Evolutionary conservation across 768 basidiomycete species (phyloP), one percentile per base, ranked within the genome.

Genomic region (Russula abietina): DNA sequence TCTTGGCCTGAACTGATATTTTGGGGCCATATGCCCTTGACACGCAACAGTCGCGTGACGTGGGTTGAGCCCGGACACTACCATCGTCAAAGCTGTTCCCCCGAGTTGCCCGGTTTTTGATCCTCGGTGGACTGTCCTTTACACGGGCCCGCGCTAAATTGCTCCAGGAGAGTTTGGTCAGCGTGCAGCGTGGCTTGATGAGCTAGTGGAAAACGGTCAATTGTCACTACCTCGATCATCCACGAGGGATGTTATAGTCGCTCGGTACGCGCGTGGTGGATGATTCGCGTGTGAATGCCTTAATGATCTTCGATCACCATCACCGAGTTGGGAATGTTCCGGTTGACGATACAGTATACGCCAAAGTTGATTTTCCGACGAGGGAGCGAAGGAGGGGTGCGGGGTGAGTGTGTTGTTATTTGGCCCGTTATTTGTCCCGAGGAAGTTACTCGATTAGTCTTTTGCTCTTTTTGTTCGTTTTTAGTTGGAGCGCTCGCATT

Each of bases 21-120:
- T 1, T 54, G 36, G 52, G 91, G 88, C 17, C 93, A 96, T 72
- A 94, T 95, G 91, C 90, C 90, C 3, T 81, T 92, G 5, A 72
- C 81, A 12, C 73, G 79, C 49, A 85, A 91, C 68, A 82, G 87
- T 62, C 90, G 89, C 90, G 89, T 84, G 61, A 32, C 8, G 43
- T 84, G 60, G 26, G 81, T 64, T 22, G 22, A 36, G 1, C 50
- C 26, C 65, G 92, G 88, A 88, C 83, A 84, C n/a, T 7, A 68
- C 79, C 17, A 84, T 95, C 5, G 86, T 88, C 70, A 75, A 86
- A 59, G 87, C 89, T 2, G 79, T 96, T 10, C 93, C 93, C 71
- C 80, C 87, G 12, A 0, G 70, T 72, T n/a, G 87, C 87, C 0
- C 93, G 92, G 0, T 89, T 96, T 60, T 69, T 91, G 58, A 88